A percentile compares a stretch with the other conserved stretches of the same genome.
These are phyloP conservation scores for Phaeomoniella chlamydospora DNA, from an alignment of 2,329 filamentous ascomycete species.

Conservation along the genomic window DNA sequence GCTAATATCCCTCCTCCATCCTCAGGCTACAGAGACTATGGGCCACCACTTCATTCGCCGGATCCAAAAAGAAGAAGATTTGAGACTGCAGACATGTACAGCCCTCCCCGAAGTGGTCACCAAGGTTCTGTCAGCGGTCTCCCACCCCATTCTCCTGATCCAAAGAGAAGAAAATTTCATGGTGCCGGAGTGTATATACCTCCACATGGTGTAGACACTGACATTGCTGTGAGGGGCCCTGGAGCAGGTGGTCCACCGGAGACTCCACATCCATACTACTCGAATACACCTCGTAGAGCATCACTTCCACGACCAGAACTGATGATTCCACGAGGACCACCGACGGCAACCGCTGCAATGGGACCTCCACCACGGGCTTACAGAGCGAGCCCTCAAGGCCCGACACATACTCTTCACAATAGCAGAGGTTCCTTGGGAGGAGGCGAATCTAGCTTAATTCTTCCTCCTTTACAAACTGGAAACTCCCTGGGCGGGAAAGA, in stretches of 20 bases:
- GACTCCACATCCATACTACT: constrained; percentile 25
- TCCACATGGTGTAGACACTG: no score
- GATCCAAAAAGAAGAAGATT: constrained; percentile 51
- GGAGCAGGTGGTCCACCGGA: constrained; percentile 24
- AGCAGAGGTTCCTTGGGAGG: no score
- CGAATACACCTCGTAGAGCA: constrained; percentile 14
- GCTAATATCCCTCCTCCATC: background rate
- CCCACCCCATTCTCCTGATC: constrained; percentile 39
- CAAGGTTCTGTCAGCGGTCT: constrained; percentile 16
- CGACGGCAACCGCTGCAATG: constrained; percentile 29
- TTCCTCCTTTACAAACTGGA: constrained; percentile 37
- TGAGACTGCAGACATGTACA: constrained; percentile 28
- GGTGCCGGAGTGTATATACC: constrained; percentile 24
- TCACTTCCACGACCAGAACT: constrained; percentile 28
- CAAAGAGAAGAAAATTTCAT: constrained; percentile 49
- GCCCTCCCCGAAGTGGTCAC: constrained; percentile 20
- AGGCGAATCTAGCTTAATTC: constrained; percentile 28
- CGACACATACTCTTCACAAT: no score
- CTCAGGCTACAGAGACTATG: background rate
- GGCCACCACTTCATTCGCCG: constrained; percentile 12
- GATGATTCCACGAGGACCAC: constrained; percentile 11
- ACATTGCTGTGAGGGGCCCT: no score
- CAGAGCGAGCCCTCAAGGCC: constrained; percentile 20
- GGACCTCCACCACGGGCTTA: constrained; percentile 33
- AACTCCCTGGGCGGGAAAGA: no score